Evolutionary conservation across 1,284 basidiomycete genomes (phyloP), one percentile per base, ranked within the genome.

Genomic region (Gymnopus androsaceus): DNA sequence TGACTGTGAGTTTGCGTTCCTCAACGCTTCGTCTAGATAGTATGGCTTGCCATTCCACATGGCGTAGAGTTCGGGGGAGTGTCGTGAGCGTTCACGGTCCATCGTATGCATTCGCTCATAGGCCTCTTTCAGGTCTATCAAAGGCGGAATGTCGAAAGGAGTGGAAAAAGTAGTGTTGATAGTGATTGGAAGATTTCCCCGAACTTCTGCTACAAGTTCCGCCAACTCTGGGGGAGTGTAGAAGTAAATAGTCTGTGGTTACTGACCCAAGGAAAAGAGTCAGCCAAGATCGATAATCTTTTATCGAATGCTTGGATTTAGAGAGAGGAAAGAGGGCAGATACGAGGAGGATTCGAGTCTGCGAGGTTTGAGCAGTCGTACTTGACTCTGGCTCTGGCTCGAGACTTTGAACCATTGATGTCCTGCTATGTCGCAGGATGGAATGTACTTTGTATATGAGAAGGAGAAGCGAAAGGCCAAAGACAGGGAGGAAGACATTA

Each of bases 1-100:
- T 2, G n/a, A n/a, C n/a, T n/a, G n/a, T n/a, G n/a, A n/a, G n/a
- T 66, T 69, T 25, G 63, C 57, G 30, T 69, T 67, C 17, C 65
- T 60, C 8, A 80, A 52, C 1, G 72, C 80, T 38, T 75, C 67
- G 34, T 74, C 68, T 17, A 83, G 68, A 44, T 81, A 72, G 63
- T 72, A 83, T 11, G 81, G 74, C 61, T 82, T 83, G 0, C 73
- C 75, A 51, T 78, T 78, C 79, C 80, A 81, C 1, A 80, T 69
- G 2, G 80, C 79, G 60, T 83, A 83, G 6, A 82, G 63, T 30
- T 78, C 78, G 1, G 80, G 72, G 0, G 69, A 73, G 58, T 82
- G 81, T 11, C 65, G 54, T 2, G 55, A 51, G 3, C 60, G 66
- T 61, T 82, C 80, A 11, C 78, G 66, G 63, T 82, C 80, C 59